phyloP scores from a whole-genome alignment of 352 stramenopile genomes.

The Phytophthora europaea region DNA sequence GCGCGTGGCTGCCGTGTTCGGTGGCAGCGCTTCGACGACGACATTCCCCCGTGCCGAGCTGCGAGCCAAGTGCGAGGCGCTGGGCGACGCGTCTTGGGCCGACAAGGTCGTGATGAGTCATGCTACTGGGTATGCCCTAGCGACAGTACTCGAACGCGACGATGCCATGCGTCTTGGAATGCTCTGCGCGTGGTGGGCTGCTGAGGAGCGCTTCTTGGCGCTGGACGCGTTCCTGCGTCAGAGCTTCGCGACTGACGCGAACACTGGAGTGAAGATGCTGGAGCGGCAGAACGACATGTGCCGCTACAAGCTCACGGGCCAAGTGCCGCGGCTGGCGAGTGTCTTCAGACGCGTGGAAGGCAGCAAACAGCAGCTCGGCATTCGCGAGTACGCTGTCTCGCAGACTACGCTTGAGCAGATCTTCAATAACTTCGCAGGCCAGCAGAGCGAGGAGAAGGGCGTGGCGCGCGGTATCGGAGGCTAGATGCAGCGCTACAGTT shows the following conservation, averaged over 20 bases:
- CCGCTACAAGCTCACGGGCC: conserved; percentile 70
- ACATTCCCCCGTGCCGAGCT: conserved; percentile 50
- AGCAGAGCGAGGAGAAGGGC: conserved; percentile 79
- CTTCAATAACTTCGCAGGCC: conserved; percentile 91
- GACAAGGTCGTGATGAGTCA: conserved; percentile 62
- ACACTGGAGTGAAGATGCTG: conserved; percentile 53
- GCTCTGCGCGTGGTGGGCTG: conserved; percentile 73
- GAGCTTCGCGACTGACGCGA: conserved; percentile 46
- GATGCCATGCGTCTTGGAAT: conserved; percentile 47
- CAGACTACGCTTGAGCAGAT: conserved; percentile 95
- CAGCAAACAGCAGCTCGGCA: conserved; percentile 48
- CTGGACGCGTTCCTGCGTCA: conserved; percentile 53
- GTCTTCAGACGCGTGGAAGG: conserved; percentile 85
- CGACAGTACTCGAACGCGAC: conserved; percentile 63
- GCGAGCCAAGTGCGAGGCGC: conserved; percentile 48
- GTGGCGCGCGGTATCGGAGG: conserved; percentile 56
- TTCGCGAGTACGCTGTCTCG: conserved; percentile 89
- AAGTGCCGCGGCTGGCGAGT: conserved; percentile 62
- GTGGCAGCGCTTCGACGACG: conserved; percentile 30
- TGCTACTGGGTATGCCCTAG: conserved; percentile 72
- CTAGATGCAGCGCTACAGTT: conserved; percentile 13
- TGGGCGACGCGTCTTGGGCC: conserved; percentile 57
- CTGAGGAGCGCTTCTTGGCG: conserved; percentile 63
- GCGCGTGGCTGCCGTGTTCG: conserved; percentile 47
- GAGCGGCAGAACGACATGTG: conserved; percentile 81